Evolutionary conservation across 148 eudicot genomes (phyloP).

Genomic region (Rhododendron griersonianum): DNA sequence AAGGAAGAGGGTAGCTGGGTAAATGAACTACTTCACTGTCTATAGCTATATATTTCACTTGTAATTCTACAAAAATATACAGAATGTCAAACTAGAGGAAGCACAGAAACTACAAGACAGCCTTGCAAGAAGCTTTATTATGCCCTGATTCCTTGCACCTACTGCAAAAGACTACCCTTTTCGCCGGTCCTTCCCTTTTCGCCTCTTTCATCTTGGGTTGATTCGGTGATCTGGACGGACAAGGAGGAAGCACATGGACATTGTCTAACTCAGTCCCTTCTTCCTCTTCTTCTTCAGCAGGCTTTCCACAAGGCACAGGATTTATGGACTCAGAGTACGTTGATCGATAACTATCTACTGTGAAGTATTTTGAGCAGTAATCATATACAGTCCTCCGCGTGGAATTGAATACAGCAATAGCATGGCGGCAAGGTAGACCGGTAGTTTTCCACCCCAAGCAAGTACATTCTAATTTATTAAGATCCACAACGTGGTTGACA

Average conservation of each 20-base stretch:
- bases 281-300: slow-evolving; percentile 17
- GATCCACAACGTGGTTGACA: slow-evolving; percentile 39
- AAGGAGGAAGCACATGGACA: slow-evolving; percentile 44
- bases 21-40: not conserved
- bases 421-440: slow-evolving; percentile 47
- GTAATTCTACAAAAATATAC: not conserved
- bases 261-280: slow-evolving; percentile 2
- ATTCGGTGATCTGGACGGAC: slow-evolving; percentile 14
- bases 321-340: slow-evolving; percentile 31
- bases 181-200: slow-evolving; percentile 10
- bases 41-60: not conserved
- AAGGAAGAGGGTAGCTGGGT: not conserved
- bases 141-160: slow-evolving; percentile 1
- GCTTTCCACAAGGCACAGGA: slow-evolving; percentile 26
- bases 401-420: slow-evolving; percentile 39
- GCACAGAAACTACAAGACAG: not conserved
- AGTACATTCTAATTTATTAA: slow-evolving; percentile 36
- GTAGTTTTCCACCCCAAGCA: slow-evolving; percentile 47
- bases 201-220: slow-evolving; percentile 21
- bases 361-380: slow-evolving; percentile 37
- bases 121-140: slow-evolving; percentile 3
- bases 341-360: slow-evolving; percentile 29
- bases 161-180: slow-evolving; percentile 6
- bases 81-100: not conserved
- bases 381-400: slow-evolving; percentile 28